Percentiles rank a stretch among this genome's conserved stretches.
Conservation (phyloP, 1,284 basidiomycete genomes). For the Malassezia brasiliensis region DNA sequence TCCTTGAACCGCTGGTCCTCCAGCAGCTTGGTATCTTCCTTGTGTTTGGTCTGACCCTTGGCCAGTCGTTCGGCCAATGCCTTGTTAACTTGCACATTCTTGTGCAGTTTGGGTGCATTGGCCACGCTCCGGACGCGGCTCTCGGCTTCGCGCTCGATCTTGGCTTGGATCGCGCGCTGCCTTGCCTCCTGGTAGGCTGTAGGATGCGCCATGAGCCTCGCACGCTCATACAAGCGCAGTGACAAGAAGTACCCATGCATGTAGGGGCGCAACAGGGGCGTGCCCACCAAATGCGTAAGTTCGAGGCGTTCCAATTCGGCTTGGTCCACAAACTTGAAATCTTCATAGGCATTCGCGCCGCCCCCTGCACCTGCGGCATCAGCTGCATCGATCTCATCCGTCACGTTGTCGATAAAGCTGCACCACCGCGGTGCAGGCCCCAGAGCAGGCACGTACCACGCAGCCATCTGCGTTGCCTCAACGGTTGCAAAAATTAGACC, state of each 20-base stretch:
- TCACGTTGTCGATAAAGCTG: conserved; percentile 92
- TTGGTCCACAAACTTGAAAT: conserved; percentile 93
- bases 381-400: conserved; percentile 69
- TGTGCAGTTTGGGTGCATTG: conserved; percentile 23
- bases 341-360: conserved; percentile 63
- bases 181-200: conserved; percentile 89
- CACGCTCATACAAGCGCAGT: conserved; percentile 88
- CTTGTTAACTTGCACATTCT: conserved; percentile 72
- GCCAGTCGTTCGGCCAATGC: conserved; percentile 75
- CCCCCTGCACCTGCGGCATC: conserved; percentile 53
- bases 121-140: conserved; percentile 63
- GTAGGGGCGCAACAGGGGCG: conserved; percentile 88
- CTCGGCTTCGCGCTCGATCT: conserved; percentile 86
- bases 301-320: conserved; percentile 62
- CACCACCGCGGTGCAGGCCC: conserved; percentile 96
- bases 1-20: conserved; percentile 80
- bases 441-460: conserved; percentile 75
- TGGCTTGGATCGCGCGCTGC: conserved; percentile 73
- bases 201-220: conserved; percentile 88
- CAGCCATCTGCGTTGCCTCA: conserved; percentile 44
- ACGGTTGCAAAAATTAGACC: conserved; percentile 43
- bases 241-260: conserved; percentile 99
- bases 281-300: conserved; percentile 88
- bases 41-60: conserved; percentile 30
- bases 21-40: conserved; percentile 54